Evolutionary conservation across 352 stramenopile species (phyloP), one percentile per base, ranked within the genome.

Genomic region (Globisporangium echinulatum): DNA sequence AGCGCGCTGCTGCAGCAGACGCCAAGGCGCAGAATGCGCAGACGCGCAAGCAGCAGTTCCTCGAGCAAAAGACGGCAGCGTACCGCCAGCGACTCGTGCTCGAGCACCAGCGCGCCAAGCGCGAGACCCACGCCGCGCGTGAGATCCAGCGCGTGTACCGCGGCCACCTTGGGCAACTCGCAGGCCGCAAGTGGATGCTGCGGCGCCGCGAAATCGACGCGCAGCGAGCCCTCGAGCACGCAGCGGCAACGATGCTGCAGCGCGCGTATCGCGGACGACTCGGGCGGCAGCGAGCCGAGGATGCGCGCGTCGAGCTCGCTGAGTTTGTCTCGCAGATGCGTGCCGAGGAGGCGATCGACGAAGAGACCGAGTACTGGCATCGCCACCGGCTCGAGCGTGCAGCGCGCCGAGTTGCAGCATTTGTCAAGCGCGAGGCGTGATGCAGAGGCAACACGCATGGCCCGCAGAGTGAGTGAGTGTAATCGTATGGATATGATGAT

Each of bases 281-380:
- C 25, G 92, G 85, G 2, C 78, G 93, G 37, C 70, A 91, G 15
- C 70, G 74, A n/a, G 89, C 93, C 7, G 85, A 92, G 52, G 82
- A 94, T 37, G 62, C 79, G 33, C 77, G 92, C 43, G 77, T 89
- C n/a, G 91, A 98, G 59, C 82, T 98, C 59, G 91, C 89, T 19
- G 86, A 98, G 68, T 98, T 97, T 63, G 96, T 98, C 54, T 88
- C 88, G 33, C 77, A 94, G 43, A 82, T 98, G 48, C 82, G 92
- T 33, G 81, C 86, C 9, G 86, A 97, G 53, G 92, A 98, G 60
- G 88, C 89, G 17, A 85, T 90, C 43, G 82, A 88, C 10, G 92
- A 98, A 55, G 91, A 98, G 57, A 71, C 87, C 43, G 81, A 84
- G 57, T 88, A 88, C 68, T 90, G 81, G 81, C 62, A 69, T 5